A percentile compares a stretch with the other conserved stretches of the same genome.
Conservation (phyloP, 257 asterid species). For the Agastache rugosa region DNA sequence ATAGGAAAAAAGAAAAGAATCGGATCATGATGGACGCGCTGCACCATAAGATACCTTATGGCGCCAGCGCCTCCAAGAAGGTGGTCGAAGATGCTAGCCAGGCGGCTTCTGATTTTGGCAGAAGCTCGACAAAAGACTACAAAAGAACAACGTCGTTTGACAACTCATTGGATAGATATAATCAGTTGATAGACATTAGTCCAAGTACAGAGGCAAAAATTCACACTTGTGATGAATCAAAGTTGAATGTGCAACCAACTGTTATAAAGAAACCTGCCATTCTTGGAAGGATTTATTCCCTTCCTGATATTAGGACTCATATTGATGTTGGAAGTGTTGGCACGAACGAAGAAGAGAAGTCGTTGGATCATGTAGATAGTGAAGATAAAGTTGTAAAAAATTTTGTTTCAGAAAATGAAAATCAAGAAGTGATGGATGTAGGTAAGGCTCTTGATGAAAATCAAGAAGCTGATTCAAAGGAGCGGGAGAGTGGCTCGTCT, state of each 20-base stretch:
- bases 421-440: conserved; percentile 38
- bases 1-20: conserved; percentile 65
- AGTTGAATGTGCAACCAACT: conserved; percentile 38
- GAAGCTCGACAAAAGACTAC: conserved; percentile 21
- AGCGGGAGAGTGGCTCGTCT: conserved; percentile 37
- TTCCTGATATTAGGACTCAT: conserved; percentile 68
- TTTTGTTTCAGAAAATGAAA: conserved; percentile 32
- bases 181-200: conserved; percentile 46
- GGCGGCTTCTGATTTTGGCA: conserved; percentile 30
- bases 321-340: conserved; percentile 23
- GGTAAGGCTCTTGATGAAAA: conserved; percentile 45
- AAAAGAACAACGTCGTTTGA: conserved; percentile 63
- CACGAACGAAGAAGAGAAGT: conserved; percentile 41
- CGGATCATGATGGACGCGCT: conserved; percentile 78
- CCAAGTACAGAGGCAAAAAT: conserved; percentile 45
- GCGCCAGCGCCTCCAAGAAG: conserved; percentile 44
- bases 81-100: conserved; percentile 24
- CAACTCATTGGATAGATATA: conserved; percentile 58
- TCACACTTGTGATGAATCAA: conserved; percentile 37
- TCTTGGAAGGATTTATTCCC: conserved; percentile 67
- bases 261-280: conserved; percentile 25
- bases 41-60: conserved; percentile 74
- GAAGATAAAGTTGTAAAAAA: conserved; percentile 35
- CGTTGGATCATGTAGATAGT: conserved; percentile 27
- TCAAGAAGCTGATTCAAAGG: conserved; percentile 40